These are phyloP conservation scores for Tricholoma sp. DNA, from an alignment of 768 basidiomycete species.

Conservation along the genomic window DNA sequence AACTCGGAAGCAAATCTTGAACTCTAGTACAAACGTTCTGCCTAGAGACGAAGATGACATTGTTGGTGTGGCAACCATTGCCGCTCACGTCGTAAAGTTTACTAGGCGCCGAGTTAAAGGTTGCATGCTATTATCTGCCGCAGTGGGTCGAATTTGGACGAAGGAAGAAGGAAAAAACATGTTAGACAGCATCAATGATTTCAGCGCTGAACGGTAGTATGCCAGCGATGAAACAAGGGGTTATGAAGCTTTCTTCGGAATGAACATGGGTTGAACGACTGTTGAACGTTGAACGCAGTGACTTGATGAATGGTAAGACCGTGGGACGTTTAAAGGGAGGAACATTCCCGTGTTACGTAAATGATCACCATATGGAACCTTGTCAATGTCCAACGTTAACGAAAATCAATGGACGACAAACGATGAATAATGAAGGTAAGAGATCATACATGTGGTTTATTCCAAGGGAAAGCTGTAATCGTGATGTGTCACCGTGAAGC, in stretches of 20 bases:
- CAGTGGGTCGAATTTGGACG: neutral
- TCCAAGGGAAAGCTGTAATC: neutral
- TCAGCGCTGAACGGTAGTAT: neutral
- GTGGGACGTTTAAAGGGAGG: conserved; percentile 6
- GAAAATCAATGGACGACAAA: too few species aligned
- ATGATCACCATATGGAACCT: conserved; percentile 7
- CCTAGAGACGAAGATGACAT: neutral
- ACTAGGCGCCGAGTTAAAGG: neutral
- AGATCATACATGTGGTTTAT: neutral
- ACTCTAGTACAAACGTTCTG: too few species aligned
- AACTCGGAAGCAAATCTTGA: too few species aligned
- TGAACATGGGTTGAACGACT: too few species aligned
- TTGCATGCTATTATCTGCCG: neutral
- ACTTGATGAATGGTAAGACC: conserved; percentile 5
- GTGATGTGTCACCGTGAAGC: neutral
- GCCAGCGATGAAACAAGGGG: neutral
- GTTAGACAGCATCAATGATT: neutral
- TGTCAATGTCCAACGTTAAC: neutral
- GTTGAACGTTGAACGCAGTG: neutral
- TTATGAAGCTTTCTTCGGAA: neutral
- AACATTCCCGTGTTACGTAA: neutral
- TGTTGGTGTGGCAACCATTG: neutral
- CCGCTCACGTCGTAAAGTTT: neutral
- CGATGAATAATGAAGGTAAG: too few species aligned
- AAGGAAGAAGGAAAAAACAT: neutral